phyloP scores from a whole-genome alignment of 495 filamentous ascomycete species.

The Talaromyces ruber region DNA sequence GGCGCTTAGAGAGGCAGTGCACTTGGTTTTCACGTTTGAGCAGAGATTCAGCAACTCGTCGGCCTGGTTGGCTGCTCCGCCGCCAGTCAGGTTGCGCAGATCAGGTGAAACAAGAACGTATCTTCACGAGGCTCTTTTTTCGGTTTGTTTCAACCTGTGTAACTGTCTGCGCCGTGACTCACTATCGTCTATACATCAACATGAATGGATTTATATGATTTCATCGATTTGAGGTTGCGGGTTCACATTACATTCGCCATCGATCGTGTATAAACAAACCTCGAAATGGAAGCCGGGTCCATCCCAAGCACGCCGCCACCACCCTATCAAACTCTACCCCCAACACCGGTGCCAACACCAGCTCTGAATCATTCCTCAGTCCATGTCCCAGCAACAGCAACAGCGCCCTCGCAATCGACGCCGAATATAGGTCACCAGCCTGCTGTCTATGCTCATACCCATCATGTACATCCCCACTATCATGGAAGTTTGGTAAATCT shows the following conservation, averaged over 20 bases:
- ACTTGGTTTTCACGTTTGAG: neutral
- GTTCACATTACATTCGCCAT: neutral
- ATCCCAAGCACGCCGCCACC: constrained; percentile 1
- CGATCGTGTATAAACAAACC: neutral
- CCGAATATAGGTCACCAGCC: neutral
- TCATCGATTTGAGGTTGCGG: neutral
- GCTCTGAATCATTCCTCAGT: neutral
- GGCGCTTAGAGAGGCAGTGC: neutral
- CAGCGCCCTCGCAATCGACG: neutral
- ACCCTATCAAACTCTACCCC: constrained; percentile 4
- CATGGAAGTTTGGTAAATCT: neutral
- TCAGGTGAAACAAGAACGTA: neutral
- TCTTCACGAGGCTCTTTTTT: neutral
- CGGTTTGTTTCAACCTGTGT: neutral
- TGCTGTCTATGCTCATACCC: neutral
- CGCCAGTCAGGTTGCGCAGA: neutral
- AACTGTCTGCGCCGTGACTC: neutral
- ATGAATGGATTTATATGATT: neutral
- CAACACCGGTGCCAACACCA: neutral
- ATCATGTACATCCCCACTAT: neutral
- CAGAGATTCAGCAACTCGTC: neutral
- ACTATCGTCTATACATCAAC: neutral
- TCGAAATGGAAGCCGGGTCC: neutral
- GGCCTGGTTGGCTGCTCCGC: neutral
- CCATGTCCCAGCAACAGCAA: neutral